Evolutionary conservation across 2,329 filamentous ascomycete genomes (phyloP).

Genomic region (Keithomyces neogunnii): DNA sequence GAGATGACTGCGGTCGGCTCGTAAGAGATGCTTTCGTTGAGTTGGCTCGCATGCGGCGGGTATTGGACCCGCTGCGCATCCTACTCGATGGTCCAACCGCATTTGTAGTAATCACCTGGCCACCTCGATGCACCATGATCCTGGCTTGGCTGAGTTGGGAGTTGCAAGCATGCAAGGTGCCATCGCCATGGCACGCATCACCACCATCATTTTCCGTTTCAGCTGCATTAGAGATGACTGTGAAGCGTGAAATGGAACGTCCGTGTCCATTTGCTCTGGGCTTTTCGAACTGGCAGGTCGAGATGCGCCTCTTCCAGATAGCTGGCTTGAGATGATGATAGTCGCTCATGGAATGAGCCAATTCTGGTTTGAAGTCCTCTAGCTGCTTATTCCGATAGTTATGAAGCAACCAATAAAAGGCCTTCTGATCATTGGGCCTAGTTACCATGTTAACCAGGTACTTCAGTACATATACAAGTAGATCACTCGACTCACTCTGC

Average conservation of each 20-base stretch:
- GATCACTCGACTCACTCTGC: slow-evolving; percentile 43
- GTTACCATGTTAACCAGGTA: background rate
- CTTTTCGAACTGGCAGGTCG: slow-evolving; percentile 51
- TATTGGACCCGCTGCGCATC: slow-evolving; percentile 26
- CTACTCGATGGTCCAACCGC: slow-evolving; percentile 21
- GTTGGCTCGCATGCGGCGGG: slow-evolving; percentile 20
- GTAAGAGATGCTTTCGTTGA: slow-evolving; percentile 20
- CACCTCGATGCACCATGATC: slow-evolving; percentile 57
- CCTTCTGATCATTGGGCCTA: slow-evolving; percentile 81
- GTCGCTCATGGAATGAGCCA: slow-evolving; percentile 83
- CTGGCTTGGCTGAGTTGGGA: slow-evolving; percentile 53
- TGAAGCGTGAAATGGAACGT: slow-evolving; percentile 52
- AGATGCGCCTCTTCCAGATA: slow-evolving; percentile 50
- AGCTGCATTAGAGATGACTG: slow-evolving; percentile 55
- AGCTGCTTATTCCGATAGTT: slow-evolving; percentile 77
- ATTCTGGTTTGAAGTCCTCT: slow-evolving; percentile 74
- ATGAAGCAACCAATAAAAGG: slow-evolving; percentile 80
- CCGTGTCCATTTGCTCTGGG: slow-evolving; percentile 37
- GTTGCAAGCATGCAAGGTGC: slow-evolving; percentile 30
- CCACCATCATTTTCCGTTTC: slow-evolving; percentile 56
- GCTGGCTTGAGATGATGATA: slow-evolving; percentile 69
- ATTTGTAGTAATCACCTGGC: slow-evolving; percentile 17
- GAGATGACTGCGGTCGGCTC: slow-evolving; percentile 23
- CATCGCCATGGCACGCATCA: slow-evolving; percentile 73
- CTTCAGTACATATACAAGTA: background rate